These are phyloP conservation scores for Pythium brachiatum DNA, from an alignment of 352 stramenopile genomes.

Conservation along the genomic window DNA sequence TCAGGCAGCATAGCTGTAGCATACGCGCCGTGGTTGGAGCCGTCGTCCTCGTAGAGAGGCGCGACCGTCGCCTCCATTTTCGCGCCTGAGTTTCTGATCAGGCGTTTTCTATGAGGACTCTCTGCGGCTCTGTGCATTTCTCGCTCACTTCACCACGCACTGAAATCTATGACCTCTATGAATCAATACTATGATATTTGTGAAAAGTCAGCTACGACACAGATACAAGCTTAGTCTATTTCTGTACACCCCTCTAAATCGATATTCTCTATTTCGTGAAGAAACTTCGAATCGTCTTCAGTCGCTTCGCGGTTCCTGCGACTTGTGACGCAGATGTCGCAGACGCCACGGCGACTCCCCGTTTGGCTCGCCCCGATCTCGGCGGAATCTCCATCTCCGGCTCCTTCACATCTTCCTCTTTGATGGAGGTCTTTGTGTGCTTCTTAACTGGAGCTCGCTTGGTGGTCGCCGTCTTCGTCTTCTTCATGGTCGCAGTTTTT, in stretches of 20 bases:
- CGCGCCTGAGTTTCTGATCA: not conserved
- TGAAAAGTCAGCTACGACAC: not conserved
- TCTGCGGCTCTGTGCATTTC: not conserved
- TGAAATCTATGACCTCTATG: slow-evolving; percentile 19
- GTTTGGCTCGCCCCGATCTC: slow-evolving; percentile 7
- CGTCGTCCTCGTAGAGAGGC: slow-evolving; percentile 9
- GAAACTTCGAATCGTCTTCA: slow-evolving; percentile 63
- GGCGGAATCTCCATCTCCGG: not conserved
- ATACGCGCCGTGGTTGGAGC: not conserved
- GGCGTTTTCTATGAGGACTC: slow-evolving; percentile 4
- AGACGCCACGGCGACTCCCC: slow-evolving; percentile 3
- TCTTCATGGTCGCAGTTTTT: slow-evolving; percentile 4
- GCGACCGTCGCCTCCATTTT: slow-evolving; percentile 17
- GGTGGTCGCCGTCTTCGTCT: slow-evolving; percentile 13
- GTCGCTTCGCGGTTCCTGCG: slow-evolving; percentile 35
- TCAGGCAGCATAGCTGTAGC: slow-evolving; percentile 8
- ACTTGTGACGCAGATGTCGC: slow-evolving; percentile 33
- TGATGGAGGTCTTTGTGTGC: not conserved
- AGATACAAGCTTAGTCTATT: too few species aligned
- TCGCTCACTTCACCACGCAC: too few species aligned
- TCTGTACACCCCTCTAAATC: slow-evolving; percentile 4
- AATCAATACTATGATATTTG: not conserved
- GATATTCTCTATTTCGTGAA: slow-evolving; percentile 57
- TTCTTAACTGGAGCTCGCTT: slow-evolving; percentile 14
- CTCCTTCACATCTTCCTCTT: not conserved